A percentile compares a stretch with the other conserved stretches of the same genome.
Evolutionary conservation across 2,329 filamentous ascomycete genomes (phyloP).

Genomic region (Pseudocercospora musae): DNA sequence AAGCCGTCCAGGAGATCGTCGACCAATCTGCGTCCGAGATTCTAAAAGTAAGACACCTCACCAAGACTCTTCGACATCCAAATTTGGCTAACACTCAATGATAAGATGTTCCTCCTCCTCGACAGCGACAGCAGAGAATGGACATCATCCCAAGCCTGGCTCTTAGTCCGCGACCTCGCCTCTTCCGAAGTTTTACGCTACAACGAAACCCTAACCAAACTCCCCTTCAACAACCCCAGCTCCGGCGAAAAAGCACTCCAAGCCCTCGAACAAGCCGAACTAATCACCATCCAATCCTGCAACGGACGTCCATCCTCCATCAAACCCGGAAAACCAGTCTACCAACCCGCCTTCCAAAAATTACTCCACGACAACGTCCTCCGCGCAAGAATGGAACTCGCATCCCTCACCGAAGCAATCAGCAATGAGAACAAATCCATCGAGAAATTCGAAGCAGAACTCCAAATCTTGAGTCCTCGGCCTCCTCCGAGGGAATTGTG

Average conservation of each 20-base stretch:
- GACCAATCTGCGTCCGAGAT: conserved; percentile 87
- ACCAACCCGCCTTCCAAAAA: conserved; percentile 74
- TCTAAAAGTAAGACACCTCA: conserved; percentile 53
- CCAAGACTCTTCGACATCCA: not conserved
- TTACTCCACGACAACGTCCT: conserved; percentile 71
- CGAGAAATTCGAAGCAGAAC: conserved; percentile 74
- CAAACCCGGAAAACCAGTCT: conserved; percentile 79
- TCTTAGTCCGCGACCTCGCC: conserved; percentile 75
- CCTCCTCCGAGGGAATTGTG: conserved; percentile 68
- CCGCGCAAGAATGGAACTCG: conserved; percentile 65
- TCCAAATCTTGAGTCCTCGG: conserved; percentile 66
- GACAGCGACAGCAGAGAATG: conserved; percentile 61
- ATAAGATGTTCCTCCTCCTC: conserved; percentile 71
- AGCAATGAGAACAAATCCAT: conserved; percentile 71
- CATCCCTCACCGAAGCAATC: conserved; percentile 64
- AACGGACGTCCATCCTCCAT: conserved; percentile 77
- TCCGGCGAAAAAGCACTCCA: conserved; percentile 74
- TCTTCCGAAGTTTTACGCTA: conserved; percentile 69
- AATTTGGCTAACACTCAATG: not conserved
- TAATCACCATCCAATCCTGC: conserved; percentile 70
- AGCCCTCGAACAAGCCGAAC: conserved; percentile 76
- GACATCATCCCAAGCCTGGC: conserved; percentile 86
- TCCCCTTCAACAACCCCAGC: conserved; percentile 64
- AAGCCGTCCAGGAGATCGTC: conserved; percentile 84
- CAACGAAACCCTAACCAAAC: conserved; percentile 76